Percentiles rank a stretch among this genome's conserved stretches.
Conservation (phyloP, 768 basidiomycete genomes). For the Calocybe gangraenosa region DNA sequence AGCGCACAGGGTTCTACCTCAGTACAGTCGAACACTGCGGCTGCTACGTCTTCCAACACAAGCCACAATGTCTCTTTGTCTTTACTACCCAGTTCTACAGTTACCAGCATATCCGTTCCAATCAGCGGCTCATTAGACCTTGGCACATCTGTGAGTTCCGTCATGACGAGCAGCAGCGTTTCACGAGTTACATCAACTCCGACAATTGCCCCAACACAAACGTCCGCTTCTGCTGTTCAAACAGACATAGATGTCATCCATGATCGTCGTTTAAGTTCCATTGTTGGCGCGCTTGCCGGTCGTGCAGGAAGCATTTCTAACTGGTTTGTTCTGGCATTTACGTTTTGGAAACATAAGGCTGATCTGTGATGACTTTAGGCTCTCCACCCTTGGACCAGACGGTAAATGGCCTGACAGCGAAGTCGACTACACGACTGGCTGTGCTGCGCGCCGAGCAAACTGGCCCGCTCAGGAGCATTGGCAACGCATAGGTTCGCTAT, state of each 20-base stretch:
- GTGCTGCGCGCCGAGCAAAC: slow-evolving; percentile 56
- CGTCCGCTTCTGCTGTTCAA: slow-evolving; percentile 15
- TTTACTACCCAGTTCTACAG: background rate
- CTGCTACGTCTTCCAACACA: background rate
- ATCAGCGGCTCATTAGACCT: slow-evolving; percentile 3
- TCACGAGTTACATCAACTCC: background rate
- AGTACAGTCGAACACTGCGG: background rate
- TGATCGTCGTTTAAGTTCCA: slow-evolving; percentile 35
- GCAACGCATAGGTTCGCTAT: slow-evolving; percentile 41
- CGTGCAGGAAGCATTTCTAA: slow-evolving; percentile 16
- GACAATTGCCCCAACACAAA: background rate
- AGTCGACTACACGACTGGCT: slow-evolving; percentile 62
- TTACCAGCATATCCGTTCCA: background rate
- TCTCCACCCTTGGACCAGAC: slow-evolving; percentile 40
- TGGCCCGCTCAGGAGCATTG: slow-evolving; percentile 67
- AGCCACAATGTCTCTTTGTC: too few species aligned
- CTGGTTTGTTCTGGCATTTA: slow-evolving; percentile 4
- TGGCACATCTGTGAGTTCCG: background rate
- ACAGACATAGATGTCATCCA: slow-evolving; percentile 28
- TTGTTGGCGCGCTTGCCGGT: slow-evolving; percentile 33
- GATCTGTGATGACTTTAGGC: slow-evolving; percentile 25
- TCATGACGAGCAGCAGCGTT: background rate
- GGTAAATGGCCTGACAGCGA: slow-evolving; percentile 53
- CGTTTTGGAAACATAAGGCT: background rate
- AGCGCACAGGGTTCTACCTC: background rate